phyloP scores from a whole-genome alignment of 2,329 filamentous ascomycete genomes.

The Fusarium abutilonis region DNA sequence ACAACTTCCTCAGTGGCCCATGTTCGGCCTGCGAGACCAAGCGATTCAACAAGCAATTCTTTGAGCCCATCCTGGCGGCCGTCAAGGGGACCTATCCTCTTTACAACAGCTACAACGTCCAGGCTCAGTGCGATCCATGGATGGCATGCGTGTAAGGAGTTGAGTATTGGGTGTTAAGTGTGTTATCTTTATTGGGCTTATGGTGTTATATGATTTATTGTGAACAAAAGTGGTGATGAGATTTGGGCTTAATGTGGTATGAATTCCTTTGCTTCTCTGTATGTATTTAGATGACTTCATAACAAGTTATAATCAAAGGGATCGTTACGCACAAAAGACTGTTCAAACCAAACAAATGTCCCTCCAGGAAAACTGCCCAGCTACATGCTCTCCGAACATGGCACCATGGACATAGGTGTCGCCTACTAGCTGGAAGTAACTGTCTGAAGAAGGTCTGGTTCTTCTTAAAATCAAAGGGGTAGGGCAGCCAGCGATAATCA shows the following conservation, averaged over 20 bases:
- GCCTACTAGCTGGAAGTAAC: conserved; percentile 24
- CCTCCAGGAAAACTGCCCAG: conserved; percentile 19
- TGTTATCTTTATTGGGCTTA: conserved; percentile 12
- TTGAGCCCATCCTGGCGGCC: conserved; percentile 52
- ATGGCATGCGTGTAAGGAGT: conserved; percentile 46
- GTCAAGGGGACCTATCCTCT: conserved; percentile 53
- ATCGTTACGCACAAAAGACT: not conserved
- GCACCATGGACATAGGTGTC: conserved; percentile 31
- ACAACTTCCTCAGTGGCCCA: conserved; percentile 50
- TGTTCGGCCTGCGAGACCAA: conserved; percentile 51
- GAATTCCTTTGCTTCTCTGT: conserved; percentile 31
- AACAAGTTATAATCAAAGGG: conserved; percentile 1
- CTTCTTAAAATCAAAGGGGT: conserved; percentile 30
- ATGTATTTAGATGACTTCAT: conserved; percentile 35
- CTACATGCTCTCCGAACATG: conserved; percentile 35
- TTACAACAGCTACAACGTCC: conserved; percentile 52
- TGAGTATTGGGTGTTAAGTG: not conserved
- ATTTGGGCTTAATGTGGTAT: conserved; percentile 34
- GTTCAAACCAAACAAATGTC: conserved; percentile 20
- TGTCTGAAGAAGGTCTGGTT: conserved; percentile 11
- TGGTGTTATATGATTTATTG: conserved; percentile 8
- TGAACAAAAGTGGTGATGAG: conserved; percentile 10
- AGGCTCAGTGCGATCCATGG: conserved; percentile 53
- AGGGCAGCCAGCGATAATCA: conserved; percentile 35
- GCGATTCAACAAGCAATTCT: conserved; percentile 52